A percentile compares a stretch with the other conserved stretches of the same genome.
Evolutionary conservation across 345 rosid species (phyloP).

Genomic region (Reutealis trisperma): DNA sequence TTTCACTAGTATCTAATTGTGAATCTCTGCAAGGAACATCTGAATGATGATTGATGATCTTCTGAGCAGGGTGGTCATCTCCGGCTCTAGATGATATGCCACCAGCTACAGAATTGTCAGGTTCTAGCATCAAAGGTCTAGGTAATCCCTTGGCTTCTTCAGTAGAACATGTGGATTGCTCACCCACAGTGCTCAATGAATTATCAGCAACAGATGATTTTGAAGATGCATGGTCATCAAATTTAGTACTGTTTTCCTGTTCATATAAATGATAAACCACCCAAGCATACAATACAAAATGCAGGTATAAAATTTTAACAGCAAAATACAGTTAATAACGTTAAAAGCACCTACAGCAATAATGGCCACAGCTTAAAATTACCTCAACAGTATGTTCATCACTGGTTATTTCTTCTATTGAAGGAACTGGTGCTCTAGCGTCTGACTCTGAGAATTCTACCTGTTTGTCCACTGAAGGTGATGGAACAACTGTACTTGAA

Average conservation of each 20-base stretch:
- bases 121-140: slow-evolving; percentile 26
- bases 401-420: slow-evolving; percentile 34
- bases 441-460: slow-evolving; percentile 44
- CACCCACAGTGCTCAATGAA: slow-evolving; percentile 24
- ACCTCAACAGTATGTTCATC: slow-evolving; percentile 40
- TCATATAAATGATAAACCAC: background rate
- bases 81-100: slow-evolving; percentile 23
- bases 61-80: slow-evolving; percentile 23
- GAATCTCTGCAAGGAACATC: slow-evolving; percentile 25
- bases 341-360: slow-evolving; percentile 8
- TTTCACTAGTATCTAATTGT: slow-evolving; percentile 12
- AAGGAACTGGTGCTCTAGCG: slow-evolving; percentile 25
- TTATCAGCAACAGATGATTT: slow-evolving; percentile 30
- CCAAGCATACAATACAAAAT: background rate
- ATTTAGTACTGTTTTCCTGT: slow-evolving; percentile 29
- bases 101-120: slow-evolving; percentile 31
- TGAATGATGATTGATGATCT: slow-evolving; percentile 21
- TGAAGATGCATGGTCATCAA: slow-evolving; percentile 27
- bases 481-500: slow-evolving; percentile 42
- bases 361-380: slow-evolving; percentile 8
- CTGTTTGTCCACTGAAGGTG: slow-evolving; percentile 31
- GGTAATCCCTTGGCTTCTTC: slow-evolving; percentile 27
- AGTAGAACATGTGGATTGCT: slow-evolving; percentile 25
- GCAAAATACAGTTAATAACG: background rate
- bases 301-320: background rate